Evolutionary conservation across 1,284 basidiomycete genomes (phyloP).

Genomic region (Puccinia hordei): DNA sequence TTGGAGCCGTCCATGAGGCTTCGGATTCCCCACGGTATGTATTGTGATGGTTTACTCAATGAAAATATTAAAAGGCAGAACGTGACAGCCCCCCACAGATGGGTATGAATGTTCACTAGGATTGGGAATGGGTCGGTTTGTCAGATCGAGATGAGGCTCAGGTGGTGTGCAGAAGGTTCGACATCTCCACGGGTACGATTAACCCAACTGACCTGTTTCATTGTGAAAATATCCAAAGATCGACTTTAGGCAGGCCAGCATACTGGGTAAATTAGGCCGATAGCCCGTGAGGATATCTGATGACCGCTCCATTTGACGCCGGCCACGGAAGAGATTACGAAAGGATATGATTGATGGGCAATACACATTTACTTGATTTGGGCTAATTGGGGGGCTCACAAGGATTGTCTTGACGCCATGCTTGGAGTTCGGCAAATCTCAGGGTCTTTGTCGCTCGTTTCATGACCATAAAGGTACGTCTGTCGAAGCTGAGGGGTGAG

Average conservation of each 20-base stretch:
- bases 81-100: constrained; percentile 73
- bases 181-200: too few relatives aligned
- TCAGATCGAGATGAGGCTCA: background rate
- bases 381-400: constrained; percentile 23
- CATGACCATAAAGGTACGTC: constrained; percentile 3
- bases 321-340: background rate
- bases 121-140: background rate
- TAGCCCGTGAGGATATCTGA: constrained; percentile 48
- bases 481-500: background rate
- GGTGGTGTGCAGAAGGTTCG: too few relatives aligned
- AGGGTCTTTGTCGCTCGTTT: constrained; percentile 25
- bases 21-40: constrained; percentile 40
- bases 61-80: constrained; percentile 68
- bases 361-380: background rate
- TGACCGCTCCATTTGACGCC: background rate
- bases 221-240: constrained; percentile 50
- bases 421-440: constrained; percentile 21
- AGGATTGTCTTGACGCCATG: constrained; percentile 50
- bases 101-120: constrained; percentile 84
- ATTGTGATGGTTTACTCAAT: constrained; percentile 33
- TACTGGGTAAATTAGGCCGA: constrained; percentile 35
- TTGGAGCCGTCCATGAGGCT: background rate
- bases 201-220: constrained; percentile 43
- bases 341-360: background rate
- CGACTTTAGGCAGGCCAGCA: constrained; percentile 30